Evolutionary conservation across 441 rosid genomes (phyloP), one percentile per base, ranked within the genome.

Genomic region (Hura crepitans): DNA sequence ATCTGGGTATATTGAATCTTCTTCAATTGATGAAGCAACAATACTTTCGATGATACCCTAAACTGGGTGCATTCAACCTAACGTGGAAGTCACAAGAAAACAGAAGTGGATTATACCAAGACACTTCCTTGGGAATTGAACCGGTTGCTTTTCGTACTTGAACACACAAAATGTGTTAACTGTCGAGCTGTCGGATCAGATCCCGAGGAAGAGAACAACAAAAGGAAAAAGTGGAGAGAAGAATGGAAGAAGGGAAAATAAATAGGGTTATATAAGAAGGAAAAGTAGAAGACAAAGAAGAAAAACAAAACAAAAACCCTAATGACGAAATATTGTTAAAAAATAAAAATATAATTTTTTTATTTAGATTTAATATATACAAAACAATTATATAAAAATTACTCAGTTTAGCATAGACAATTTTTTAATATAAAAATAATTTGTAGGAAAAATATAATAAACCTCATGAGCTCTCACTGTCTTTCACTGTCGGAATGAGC

Each of bases 401-500:
- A n/a, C n/a, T n/a, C n/a, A n/a, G n/a, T n/a, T n/a, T n/a, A n/a
- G n/a, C n/a, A n/a, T n/a, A n/a, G n/a, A n/a, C n/a, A n/a, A n/a
- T n/a, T n/a, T n/a, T n/a, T n/a, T n/a, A n/a, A n/a, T n/a, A n/a
- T n/a, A n/a, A n/a, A n/a, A n/a, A 35, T 35, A 35, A 5, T 35
- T 35, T 35, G 39, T 35, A 8, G 7, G 39, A 65, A 65, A 67
- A 70, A 53, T 64, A 57, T 39, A 47, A 65, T 71, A 35, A 67
- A 66, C 64, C 82, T 84, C 76, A 81, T 56, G 66, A 77, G 74
- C 75, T 70, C 65, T 84, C 83, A 42, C 39, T 77, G 53, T 80
- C 85, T 68, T 68, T 85, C 85, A 58, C 73, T 78, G 68, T 81
- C 80, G 57, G 72, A 47, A 51, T 59, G 64, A 74, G 91, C 85